Evolutionary conservation across 371 early-diverging fungal species (phyloP), one percentile per base, ranked within the genome.

Genomic region (Cokeromyces recurvatus): DNA sequence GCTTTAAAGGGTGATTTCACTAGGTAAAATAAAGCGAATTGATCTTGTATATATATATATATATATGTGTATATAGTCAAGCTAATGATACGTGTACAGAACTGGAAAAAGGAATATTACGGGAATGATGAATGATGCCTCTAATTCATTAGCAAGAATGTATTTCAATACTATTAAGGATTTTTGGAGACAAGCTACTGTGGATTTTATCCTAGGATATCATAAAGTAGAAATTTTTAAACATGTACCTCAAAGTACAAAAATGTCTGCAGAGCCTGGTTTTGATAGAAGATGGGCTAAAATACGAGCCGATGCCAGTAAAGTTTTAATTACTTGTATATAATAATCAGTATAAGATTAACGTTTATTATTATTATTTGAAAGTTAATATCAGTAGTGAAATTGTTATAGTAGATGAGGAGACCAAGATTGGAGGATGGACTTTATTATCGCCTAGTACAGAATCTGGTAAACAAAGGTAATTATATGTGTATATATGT

Each of bases 1-100:
- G 88, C 90, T 2, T 59, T 88, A 44, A 86, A 87, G 47, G 80
- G 82, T 2, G 83, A 87, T 48, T 75, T 87, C 38, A 85, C 88
- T 12, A 57, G 77, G 67, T 66, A 65, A 45, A 17, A 4, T 34
- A 14, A 9, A 9, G 14, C n/a, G 14, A 9, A 9, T n/a, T n/a
- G 15, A 34, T 34, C n/a, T 4, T 34, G 35, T n/a, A 9, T 15
- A 40, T 4, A 47, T 34, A 23, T 15, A 14, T 11, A 32, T 14
- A 5, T 9, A 19, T 23, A 29, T 29, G 11, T 8, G 8, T 11
- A 5, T 29, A 29, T 8, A 29, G 11, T 29, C 11, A 8, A 11
- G n/a, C 29, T 27, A 5, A 27, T 7, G 5, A 27, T 27, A 27
- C 11, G 29, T 7, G 7, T 7, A 7, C 4, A 68, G 74, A 51